A percentile compares a stretch with the other conserved stretches of the same genome.
These are phyloP conservation scores for Neodidymelliopsis sp. DNA, from an alignment of 2,329 filamentous ascomycete species.

Conservation along the genomic window DNA sequence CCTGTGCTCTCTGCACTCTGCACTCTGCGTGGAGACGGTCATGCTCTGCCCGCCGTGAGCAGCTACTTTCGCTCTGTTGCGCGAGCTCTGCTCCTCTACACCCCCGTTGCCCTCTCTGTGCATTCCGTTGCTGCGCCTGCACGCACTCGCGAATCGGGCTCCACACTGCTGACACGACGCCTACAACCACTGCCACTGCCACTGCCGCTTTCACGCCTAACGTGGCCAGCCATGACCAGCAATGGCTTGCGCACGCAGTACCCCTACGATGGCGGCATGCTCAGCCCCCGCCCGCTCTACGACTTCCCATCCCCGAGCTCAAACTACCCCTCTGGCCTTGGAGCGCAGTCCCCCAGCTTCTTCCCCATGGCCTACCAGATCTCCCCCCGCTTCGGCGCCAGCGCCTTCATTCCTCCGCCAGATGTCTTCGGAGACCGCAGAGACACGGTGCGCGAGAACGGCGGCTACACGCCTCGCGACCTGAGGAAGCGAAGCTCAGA, in stretches of 20 bases:
- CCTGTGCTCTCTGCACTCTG: too few relatives aligned
- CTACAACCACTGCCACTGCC: slow-evolving; percentile 12
- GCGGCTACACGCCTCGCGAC: slow-evolving; percentile 39
- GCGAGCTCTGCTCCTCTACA: slow-evolving; percentile 34
- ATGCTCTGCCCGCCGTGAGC: slow-evolving; percentile 43
- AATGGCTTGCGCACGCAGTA: slow-evolving; percentile 48
- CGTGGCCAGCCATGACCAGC: slow-evolving; percentile 36
- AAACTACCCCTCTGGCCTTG: slow-evolving; percentile 47
- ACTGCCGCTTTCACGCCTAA: slow-evolving; percentile 12
- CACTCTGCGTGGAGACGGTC: too few relatives aligned
- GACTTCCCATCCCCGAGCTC: slow-evolving; percentile 50
- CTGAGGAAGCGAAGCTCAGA: slow-evolving; percentile 41
- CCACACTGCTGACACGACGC: slow-evolving; percentile 6
- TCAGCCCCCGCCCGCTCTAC: slow-evolving; percentile 44
- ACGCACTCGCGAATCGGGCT: slow-evolving; percentile 18
- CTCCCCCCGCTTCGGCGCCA: slow-evolving; percentile 46
- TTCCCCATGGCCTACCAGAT: slow-evolving; percentile 48
- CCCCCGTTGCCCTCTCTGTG: slow-evolving; percentile 31
- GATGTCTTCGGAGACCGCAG: slow-evolving; percentile 47
- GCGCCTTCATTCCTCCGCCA: slow-evolving; percentile 48
- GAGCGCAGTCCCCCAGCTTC: slow-evolving; percentile 44
- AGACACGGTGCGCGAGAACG: slow-evolving; percentile 36
- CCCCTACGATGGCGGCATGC: slow-evolving; percentile 39
- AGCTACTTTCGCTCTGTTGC: slow-evolving; percentile 33
- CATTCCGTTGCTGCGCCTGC: slow-evolving; percentile 31